Conservation (phyloP, 2,329 filamentous ascomycete genomes). For the Colletotrichum cordylinicola region DNA sequence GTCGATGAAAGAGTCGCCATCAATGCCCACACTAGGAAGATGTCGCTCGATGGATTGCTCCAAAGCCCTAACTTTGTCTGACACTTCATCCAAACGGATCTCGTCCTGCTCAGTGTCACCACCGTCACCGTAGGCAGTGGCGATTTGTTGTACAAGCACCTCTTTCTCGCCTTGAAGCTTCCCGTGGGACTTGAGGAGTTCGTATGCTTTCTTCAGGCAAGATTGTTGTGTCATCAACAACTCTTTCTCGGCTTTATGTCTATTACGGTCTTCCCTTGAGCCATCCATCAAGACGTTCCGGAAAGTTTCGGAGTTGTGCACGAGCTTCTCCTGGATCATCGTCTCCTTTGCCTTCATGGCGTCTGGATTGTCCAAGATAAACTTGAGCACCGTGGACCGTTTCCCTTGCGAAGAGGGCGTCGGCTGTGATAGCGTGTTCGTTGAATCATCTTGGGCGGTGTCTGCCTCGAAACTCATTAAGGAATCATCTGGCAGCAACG, state of each 20-base stretch:
- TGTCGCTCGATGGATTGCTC: conserved; percentile 46
- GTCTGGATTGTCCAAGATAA: conserved; percentile 33
- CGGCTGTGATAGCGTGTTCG: neutral
- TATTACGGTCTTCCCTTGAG: conserved; percentile 49
- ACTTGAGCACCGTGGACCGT: conserved; percentile 5
- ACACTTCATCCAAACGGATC: conserved; percentile 52
- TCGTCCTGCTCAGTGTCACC: conserved; percentile 60
- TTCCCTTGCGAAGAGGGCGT: conserved; percentile 10
- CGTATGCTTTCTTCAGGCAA: conserved; percentile 45
- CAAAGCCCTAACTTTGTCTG: conserved; percentile 42
- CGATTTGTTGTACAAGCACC: conserved; percentile 50
- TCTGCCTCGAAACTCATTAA: neutral
- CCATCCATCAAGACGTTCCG: conserved; percentile 51
- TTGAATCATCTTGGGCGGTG: neutral
- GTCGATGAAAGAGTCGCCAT: conserved; percentile 44
- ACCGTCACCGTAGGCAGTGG: conserved; percentile 55
- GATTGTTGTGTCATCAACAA: conserved; percentile 51
- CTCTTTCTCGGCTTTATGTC: conserved; percentile 57
- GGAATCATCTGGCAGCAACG: neutral
- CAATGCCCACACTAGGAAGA: conserved; percentile 51
- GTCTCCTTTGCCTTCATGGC: conserved; percentile 41
- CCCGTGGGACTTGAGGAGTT: conserved; percentile 47
- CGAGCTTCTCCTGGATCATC: conserved; percentile 46
- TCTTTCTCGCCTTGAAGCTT: conserved; percentile 49
- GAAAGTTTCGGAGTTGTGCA: conserved; percentile 55